Evolutionary conservation across 2,329 filamentous ascomycete species (phyloP).

Genomic region (Nigrograna mackinnonii): DNA sequence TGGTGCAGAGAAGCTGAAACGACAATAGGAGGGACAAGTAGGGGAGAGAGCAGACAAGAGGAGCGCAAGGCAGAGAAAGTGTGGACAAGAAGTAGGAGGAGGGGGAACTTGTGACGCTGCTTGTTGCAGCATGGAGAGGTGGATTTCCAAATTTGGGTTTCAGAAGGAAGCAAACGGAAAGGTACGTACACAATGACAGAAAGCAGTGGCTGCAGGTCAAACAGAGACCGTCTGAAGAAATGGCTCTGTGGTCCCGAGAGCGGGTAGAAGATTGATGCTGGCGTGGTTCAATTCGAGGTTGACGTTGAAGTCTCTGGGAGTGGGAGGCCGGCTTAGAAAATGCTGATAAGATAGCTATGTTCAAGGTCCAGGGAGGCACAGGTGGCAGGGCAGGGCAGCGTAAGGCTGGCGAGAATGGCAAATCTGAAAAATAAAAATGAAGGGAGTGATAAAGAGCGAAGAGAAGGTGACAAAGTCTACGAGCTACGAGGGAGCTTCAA

Average conservation of each 20-base stretch:
- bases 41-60: slow-evolving; percentile 16
- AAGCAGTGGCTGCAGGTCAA: slow-evolving; percentile 21
- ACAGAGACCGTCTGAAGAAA: slow-evolving; percentile 25
- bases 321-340: slow-evolving; percentile 6
- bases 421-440: slow-evolving; percentile 10
- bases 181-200: slow-evolving; percentile 46
- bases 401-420: too few relatives aligned
- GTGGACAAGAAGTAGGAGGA: slow-evolving; percentile 3
- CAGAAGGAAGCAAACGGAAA: slow-evolving; percentile 21
- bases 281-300: too few relatives aligned
- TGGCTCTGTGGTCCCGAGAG: too few relatives aligned
- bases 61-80: too few relatives aligned
- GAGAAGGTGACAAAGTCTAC: slow-evolving; percentile 10
- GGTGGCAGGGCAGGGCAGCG: too few relatives aligned
- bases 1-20: slow-evolving; percentile 9
- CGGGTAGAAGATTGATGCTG: too few relatives aligned
- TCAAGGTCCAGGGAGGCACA: too few relatives aligned
- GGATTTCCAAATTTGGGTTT: slow-evolving; percentile 36
- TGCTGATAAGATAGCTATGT: too few relatives aligned
- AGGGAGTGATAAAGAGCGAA: slow-evolving; percentile 18
- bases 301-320: slow-evolving; percentile 2
- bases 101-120: slow-evolving; percentile 31
- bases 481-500: slow-evolving; percentile 28
- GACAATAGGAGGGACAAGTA: slow-evolving; percentile 12
- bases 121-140: slow-evolving; percentile 31